Evolutionary conservation across 306 rosid genomes (phyloP).

Genomic region (Prunus fruticosa): DNA sequence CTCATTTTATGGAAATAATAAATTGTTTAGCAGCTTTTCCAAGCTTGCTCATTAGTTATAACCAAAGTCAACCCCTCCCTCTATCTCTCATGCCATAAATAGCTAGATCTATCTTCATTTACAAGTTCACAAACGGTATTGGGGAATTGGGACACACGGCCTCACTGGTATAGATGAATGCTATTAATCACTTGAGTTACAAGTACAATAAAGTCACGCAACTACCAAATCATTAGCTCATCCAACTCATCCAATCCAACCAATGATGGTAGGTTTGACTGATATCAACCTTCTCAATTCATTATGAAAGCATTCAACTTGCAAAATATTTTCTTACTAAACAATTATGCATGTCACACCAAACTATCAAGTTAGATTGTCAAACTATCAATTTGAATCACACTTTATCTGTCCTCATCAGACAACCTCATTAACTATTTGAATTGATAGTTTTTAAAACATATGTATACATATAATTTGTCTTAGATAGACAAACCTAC

Average conservation of each 20-base stretch:
- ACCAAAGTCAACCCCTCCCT: conserved; percentile 5
- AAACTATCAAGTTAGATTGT: not conserved
- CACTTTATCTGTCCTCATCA: not conserved
- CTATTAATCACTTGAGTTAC: too few relatives aligned
- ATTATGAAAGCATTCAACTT: not conserved
- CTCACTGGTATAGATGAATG: too few relatives aligned
- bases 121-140: not conserved
- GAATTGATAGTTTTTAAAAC: not conserved
- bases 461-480: not conserved
- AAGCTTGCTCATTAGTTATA: conserved; percentile 1
- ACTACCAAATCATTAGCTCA: not conserved
- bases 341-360: not conserved
- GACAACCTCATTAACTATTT: not conserved
- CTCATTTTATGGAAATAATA: conserved; percentile 2
- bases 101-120: not conserved
- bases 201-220: not conserved
- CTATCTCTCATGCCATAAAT: not conserved
- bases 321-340: not conserved
- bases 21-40: conserved; percentile 18
- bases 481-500: not conserved
- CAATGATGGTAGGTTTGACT: not conserved
- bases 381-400: not conserved
- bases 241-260: not conserved
- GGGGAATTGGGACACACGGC: too few relatives aligned
- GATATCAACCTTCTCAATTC: not conserved